phyloP scores from a whole-genome alignment of 495 filamentous ascomycete genomes.

The Diplogelasinospora grovesii region DNA sequence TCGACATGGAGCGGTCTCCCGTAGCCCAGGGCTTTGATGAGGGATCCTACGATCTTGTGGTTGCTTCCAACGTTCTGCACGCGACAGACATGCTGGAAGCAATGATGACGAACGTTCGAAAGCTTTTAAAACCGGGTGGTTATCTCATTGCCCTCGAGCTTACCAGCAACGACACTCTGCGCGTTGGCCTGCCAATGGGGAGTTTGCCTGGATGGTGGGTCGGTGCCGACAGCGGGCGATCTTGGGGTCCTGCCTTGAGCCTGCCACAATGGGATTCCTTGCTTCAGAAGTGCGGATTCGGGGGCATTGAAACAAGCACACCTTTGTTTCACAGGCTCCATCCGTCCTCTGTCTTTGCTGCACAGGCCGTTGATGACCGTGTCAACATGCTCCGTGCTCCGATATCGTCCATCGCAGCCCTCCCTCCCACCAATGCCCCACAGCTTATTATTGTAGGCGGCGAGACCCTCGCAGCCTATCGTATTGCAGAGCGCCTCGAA shows the following conservation, averaged over 20 bases:
- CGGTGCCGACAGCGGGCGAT: slow-evolving; percentile 37
- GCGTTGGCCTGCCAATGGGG: slow-evolving; percentile 32
- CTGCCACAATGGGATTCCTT: slow-evolving; percentile 31
- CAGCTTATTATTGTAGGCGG: slow-evolving; percentile 17
- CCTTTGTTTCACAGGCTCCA: slow-evolving; percentile 14
- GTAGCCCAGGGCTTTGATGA: slow-evolving; percentile 37
- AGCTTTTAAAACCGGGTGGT: slow-evolving; percentile 49
- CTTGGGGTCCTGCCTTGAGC: slow-evolving; percentile 28
- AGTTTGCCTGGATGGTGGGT: slow-evolving; percentile 48
- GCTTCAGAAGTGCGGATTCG: slow-evolving; percentile 38
- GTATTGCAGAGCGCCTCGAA: too few species aligned
- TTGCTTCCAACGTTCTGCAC: slow-evolving; percentile 41
- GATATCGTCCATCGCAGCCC: neutral
- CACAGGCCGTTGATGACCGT: slow-evolving; percentile 40
- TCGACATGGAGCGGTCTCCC: slow-evolving; percentile 37
- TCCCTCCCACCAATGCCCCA: too few species aligned
- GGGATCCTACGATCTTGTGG: slow-evolving; percentile 44
- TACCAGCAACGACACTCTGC: slow-evolving; percentile 26
- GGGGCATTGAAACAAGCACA: slow-evolving; percentile 36
- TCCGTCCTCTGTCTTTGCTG: slow-evolving; percentile 36
- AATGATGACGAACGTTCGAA: slow-evolving; percentile 35
- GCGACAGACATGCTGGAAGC: slow-evolving; percentile 34
- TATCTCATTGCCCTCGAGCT: slow-evolving; percentile 43
- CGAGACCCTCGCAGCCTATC: neutral
- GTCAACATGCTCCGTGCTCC: slow-evolving; percentile 7